A percentile compares a stretch with the other conserved stretches of the same genome.
These are phyloP conservation scores for Phaeosphaeriaceae sp. DNA, from an alignment of 2,329 filamentous ascomycete species.

Conservation along the genomic window DNA sequence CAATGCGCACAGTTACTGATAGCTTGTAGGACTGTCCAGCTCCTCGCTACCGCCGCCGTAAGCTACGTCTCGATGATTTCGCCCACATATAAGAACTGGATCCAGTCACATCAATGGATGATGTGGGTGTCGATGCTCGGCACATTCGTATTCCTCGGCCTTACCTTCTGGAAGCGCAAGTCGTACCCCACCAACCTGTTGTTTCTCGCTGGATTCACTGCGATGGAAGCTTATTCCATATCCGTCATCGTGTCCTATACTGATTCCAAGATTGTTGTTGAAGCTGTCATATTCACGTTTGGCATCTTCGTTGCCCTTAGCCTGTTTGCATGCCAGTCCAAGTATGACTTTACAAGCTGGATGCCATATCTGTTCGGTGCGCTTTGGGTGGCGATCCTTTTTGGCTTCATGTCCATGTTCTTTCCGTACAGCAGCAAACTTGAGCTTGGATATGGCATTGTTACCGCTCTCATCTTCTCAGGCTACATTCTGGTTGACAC, in stretches of 20 bases:
- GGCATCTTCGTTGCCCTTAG: constrained; percentile 69
- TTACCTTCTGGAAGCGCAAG: constrained; percentile 51
- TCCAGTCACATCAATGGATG: constrained; percentile 81
- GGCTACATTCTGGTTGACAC: constrained; percentile 97
- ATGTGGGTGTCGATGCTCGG: constrained; percentile 78
- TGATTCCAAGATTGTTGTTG: constrained; percentile 80
- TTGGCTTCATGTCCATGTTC: constrained; percentile 91
- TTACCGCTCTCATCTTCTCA: constrained; percentile 86
- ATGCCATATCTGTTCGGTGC: constrained; percentile 92
- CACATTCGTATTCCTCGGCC: constrained; percentile 44
- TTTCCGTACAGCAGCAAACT: constrained; percentile 81
- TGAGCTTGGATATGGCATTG: constrained; percentile 84
- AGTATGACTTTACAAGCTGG: constrained; percentile 98
- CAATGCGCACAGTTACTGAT: constrained; percentile 17
- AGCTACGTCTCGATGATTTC: constrained; percentile 88
- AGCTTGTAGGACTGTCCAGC: constrained; percentile 73
- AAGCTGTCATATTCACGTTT: constrained; percentile 85
- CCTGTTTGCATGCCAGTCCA: constrained; percentile 93
- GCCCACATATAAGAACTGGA: constrained; percentile 79
- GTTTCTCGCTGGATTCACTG: constrained; percentile 89
- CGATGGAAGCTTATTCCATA: constrained; percentile 91
- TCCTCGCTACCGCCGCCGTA: constrained; percentile 81
- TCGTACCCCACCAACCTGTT: constrained; percentile 93
- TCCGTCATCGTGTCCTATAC: constrained; percentile 93
- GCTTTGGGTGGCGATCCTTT: constrained; percentile 88